These are phyloP conservation scores for Cladosporium sp. DNA, from an alignment of 2,329 filamentous ascomycete species.

Conservation along the genomic window DNA sequence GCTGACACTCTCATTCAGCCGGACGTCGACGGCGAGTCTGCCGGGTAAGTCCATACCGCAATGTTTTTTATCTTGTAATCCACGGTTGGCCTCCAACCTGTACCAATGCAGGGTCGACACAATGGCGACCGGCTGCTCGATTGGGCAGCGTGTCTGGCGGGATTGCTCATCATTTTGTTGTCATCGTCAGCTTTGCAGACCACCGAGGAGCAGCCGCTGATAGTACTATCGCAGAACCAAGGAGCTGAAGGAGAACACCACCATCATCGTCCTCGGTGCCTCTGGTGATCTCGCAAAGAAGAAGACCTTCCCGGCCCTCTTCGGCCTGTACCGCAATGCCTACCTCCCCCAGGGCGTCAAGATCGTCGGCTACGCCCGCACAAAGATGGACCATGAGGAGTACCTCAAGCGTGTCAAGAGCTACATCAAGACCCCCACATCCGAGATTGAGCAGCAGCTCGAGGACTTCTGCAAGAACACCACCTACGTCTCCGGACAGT, in stretches of 20 bases:
- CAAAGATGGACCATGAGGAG: slow-evolving; percentile 98
- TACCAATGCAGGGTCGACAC: not conserved
- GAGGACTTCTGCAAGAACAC: slow-evolving; percentile 84
- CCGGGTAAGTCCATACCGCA: slow-evolving; percentile 38
- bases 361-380: slow-evolving; percentile 98
- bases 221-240: slow-evolving; percentile 57
- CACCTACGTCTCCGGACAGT: slow-evolving; percentile 94
- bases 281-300: slow-evolving; percentile 99
- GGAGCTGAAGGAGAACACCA: slow-evolving; percentile 98
- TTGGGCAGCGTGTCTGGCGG: not conserved
- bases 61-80: slow-evolving; percentile 1
- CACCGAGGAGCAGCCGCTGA: not conserved
- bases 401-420: slow-evolving; percentile 92
- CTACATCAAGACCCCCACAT: slow-evolving; percentile 98
- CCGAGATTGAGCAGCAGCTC: slow-evolving; percentile 93
- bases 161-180: not conserved
- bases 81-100: not conserved
- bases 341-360: slow-evolving; percentile 94
- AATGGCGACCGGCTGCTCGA: not conserved
- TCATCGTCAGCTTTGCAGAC: not conserved
- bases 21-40: slow-evolving; percentile 40
- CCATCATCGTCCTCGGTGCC: slow-evolving; percentile 92
- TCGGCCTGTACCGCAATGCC: slow-evolving; percentile 97
- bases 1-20: slow-evolving; percentile 46
- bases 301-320: slow-evolving; percentile 98